Conservation (phyloP, 2,329 filamentous ascomycete genomes). For the Verruconis gallopava region DNA sequence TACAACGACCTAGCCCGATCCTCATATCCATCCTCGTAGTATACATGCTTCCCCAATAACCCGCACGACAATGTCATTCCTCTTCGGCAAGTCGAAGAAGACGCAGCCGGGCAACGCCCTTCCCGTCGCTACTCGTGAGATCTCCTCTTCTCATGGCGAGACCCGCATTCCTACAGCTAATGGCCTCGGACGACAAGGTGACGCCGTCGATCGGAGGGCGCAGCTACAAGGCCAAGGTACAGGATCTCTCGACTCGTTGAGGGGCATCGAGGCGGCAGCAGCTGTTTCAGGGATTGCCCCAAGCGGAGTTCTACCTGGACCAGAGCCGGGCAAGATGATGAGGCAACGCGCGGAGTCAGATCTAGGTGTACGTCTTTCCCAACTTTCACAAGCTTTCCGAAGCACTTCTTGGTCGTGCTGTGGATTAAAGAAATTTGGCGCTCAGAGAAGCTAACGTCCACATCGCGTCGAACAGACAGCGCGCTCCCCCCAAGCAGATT, state of each 20-base stretch:
- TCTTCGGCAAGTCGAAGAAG: conserved; percentile 37
- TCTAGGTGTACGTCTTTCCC: conserved; percentile 4
- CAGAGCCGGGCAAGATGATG: conserved; percentile 34
- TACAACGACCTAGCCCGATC: too few relatives aligned
- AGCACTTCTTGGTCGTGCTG: neutral
- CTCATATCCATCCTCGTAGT: too few relatives aligned
- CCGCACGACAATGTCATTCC: conserved; percentile 41
- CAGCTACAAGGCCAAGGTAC: conserved; percentile 1
- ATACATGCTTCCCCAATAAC: too few relatives aligned
- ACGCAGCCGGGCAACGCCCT: conserved; percentile 28
- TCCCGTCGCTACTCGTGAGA: conserved; percentile 42
- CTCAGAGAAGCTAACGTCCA: neutral
- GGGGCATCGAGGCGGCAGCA: neutral
- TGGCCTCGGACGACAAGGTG: conserved; percentile 19
- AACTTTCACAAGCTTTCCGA: neutral
- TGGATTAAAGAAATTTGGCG: neutral
- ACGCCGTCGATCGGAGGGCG: conserved; percentile 9
- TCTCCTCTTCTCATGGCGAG: conserved; percentile 41
- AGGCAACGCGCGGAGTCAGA: conserved; percentile 9
- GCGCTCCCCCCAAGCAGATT: conserved; percentile 35
- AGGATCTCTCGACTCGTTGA: conserved; percentile 6
- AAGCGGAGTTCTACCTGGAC: conserved; percentile 13
- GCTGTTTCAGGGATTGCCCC: too few relatives aligned
- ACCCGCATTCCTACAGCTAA: conserved; percentile 35
- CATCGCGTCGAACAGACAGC: neutral